A percentile compares a stretch with the other conserved stretches of the same genome.
These are phyloP conservation scores for Alternaria tenuissima DNA, from an alignment of 2,329 filamentous ascomycete genomes.

Conservation along the genomic window DNA sequence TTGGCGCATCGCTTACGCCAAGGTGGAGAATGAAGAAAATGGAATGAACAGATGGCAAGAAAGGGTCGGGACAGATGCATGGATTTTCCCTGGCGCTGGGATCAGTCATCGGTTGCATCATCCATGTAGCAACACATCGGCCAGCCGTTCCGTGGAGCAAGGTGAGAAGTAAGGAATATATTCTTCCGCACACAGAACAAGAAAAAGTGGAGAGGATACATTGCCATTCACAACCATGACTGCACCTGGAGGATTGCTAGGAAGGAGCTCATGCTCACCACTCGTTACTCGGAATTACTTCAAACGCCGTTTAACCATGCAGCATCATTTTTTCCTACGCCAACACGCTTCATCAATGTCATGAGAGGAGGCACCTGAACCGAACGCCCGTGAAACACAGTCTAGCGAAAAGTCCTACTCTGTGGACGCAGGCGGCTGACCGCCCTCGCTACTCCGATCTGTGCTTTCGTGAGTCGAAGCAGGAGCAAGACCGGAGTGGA, in stretches of 20 bases:
- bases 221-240: not conserved
- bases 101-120: not conserved
- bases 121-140: not conserved
- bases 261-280: not conserved
- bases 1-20: not conserved
- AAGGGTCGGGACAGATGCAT: not conserved
- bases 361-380: not conserved
- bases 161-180: not conserved
- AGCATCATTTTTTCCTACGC: not conserved
- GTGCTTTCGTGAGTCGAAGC: slow-evolving; percentile 25
- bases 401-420: slow-evolving; percentile 6
- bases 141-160: not conserved
- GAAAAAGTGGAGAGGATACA: not conserved
- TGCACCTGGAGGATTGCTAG: not conserved
- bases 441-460: slow-evolving; percentile 7
- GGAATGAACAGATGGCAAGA: not conserved
- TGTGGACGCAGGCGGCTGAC: slow-evolving; percentile 8
- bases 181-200: not conserved
- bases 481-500: slow-evolving; percentile 38
- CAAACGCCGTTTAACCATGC: not conserved
- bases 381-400: slow-evolving; percentile 7
- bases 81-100: not conserved
- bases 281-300: not conserved
- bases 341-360: slow-evolving; percentile 5
- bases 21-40: not conserved